Evolutionary conservation across 306 rosid genomes (phyloP), one percentile per base, ranked within the genome.

Genomic region (cucumber (Cucumis sativus)): DNA sequence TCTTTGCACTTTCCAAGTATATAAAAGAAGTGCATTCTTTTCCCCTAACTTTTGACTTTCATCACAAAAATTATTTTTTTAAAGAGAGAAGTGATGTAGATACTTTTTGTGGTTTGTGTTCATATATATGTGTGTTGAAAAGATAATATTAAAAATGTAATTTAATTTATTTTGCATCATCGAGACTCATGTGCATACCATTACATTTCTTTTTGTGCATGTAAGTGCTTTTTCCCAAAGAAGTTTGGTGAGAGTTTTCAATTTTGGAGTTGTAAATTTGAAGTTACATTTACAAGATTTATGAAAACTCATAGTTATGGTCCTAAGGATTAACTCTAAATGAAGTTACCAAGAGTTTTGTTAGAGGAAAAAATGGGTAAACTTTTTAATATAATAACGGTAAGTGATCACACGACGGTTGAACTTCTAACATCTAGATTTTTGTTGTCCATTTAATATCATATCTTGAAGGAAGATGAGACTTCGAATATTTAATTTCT

Each of bases 1-100:
- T 30, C 41, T 23, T 51, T 70, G 77, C 41, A 80, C 41, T 77
- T 67, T 37, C 76, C 20, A 51, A 17, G 65, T 30, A 39, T 30
- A 43, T 75, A 47, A 79, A 68, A 68, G 75, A 54, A 79, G 61
- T 58, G 37, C 51, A 63, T 78, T 78, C 18, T 9, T 66, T 69
- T 45, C 13, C 77, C 67, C 80, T 83, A 83, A 87, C 88, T 87
- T 84, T 87, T 87, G 90, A 83, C 86, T 78, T 71, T 4, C 15
- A 13, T 45, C 13, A 8, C 59, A 45, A 18, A 40, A 23, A 2
- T 10, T 0, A 9, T 35, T 6, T 62, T 11, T 64, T 18, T 64
- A 64, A 18, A 64, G 47, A 64, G 47, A 35, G 17, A 59, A 5
- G 18, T 41, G 75, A 20, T 40, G 57, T 33, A 54, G 58, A 15